Evolutionary conservation across 352 stramenopile species (phyloP), one percentile per base, ranked within the genome.

Genomic region (Globisporangium paddicum): DNA sequence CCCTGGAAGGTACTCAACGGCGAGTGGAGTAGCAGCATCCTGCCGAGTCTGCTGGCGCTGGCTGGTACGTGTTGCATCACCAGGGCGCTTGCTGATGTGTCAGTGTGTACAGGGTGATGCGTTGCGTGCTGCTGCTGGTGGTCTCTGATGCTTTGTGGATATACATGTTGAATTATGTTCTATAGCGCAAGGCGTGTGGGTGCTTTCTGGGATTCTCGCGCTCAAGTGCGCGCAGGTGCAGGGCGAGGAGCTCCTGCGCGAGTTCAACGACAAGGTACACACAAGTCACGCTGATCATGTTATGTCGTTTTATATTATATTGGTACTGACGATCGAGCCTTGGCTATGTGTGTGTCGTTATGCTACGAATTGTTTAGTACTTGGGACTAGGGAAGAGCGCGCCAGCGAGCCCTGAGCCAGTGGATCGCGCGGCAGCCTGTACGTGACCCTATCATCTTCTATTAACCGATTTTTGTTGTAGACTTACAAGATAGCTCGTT

Each of bases 1-100:
- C 73, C 79, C 2, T 89, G 82, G 79, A 76, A 75, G 48, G 73
- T 92, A 47, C 56, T 92, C 30, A 89, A 87, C 50, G 79, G 79
- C 76, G 77, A 90, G 34, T 92, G 79, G 79, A 92, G 78, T 51
- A 57, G 63, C 25, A 51, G 58, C 41, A 75, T 86, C 46, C 7
- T 81, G 42, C 70, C 66, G 40, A 87, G 77, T 77, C 60, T 91
- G 21, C 8, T 82, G 51, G 79, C 71, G n/a, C 71, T 89, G 30
- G 57, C 63, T 44, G 77, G 79, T 87, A 40, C 13, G 46, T n/a
- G n/a, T n/a, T n/a, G n/a, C n/a, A 42, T 38, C 5, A 37, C 3
- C 3, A 28, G 42, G n/a, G 2, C 13, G 1, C 3, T 9, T 28
- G 11, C 8, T 38, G 26, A 18, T 37, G 34, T 38, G 34, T 16